These are phyloP conservation scores for Picochlorum sp. DNA, from an alignment of 139 green algal genomes.

Conservation along the genomic window DNA sequence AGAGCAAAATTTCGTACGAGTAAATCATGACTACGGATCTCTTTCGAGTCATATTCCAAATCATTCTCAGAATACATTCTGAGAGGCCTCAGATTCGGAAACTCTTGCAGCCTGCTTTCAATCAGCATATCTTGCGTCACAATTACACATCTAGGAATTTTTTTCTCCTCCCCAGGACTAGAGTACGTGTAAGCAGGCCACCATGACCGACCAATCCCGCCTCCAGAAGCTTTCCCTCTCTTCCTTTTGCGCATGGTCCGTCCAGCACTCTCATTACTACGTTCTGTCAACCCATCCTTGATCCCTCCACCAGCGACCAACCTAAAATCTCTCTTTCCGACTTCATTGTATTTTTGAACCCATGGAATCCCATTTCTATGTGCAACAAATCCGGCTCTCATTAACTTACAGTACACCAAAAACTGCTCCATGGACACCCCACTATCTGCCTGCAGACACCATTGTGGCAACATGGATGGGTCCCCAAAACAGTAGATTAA, in stretches of 20 bases:
- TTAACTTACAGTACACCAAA: constrained; percentile 24
- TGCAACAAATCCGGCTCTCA: constrained; percentile 25
- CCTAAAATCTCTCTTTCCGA: too few species aligned
- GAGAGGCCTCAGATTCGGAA: not conserved
- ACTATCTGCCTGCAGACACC: not conserved
- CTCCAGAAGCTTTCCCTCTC: too few species aligned
- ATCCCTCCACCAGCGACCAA: too few species aligned
- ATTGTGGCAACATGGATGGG: not conserved
- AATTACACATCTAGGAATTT: not conserved
- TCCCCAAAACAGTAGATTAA: not conserved
- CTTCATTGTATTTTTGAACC: too few species aligned
- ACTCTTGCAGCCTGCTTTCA: not conserved
- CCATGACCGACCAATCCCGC: not conserved
- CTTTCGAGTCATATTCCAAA: too few species aligned
- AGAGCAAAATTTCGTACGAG: too few species aligned
- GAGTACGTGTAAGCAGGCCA: not conserved
- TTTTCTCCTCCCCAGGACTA: not conserved
- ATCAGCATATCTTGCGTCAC: not conserved
- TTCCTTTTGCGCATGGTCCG: too few species aligned
- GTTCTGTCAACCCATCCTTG: too few species aligned
- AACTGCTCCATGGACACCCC: constrained; percentile 5
- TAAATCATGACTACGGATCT: too few species aligned
- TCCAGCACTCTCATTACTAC: too few species aligned
- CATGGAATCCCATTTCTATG: constrained; percentile 1
- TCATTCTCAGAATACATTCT: too few species aligned